A percentile compares a stretch with the other conserved stretches of the same genome.
These are phyloP conservation scores for Fusarium nanum DNA, from an alignment of 2,329 filamentous ascomycete genomes.

Conservation along the genomic window DNA sequence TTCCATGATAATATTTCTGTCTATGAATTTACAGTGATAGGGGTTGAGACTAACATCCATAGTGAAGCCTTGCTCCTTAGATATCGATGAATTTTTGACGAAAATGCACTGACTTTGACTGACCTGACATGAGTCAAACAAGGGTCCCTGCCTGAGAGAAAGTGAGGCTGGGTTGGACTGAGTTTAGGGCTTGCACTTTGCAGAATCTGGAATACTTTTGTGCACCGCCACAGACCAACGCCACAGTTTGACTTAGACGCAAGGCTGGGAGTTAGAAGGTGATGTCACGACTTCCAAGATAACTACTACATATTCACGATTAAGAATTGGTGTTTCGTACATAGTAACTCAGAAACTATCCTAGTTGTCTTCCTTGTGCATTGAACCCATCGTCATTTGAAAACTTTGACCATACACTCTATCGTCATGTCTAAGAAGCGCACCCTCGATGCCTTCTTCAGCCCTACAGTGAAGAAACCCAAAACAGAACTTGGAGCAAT, in stretches of 20 bases:
- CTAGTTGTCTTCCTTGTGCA: fast-evolving
- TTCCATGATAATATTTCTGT: not conserved
- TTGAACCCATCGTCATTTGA: too few species aligned
- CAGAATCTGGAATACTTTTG: not conserved
- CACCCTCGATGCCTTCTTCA: slow-evolving; percentile 77
- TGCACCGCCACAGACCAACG: slow-evolving; percentile 40
- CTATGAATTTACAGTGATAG: slow-evolving; percentile 2
- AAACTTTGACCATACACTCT: not conserved
- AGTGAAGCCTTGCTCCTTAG: slow-evolving; percentile 37
- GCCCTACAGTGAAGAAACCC: slow-evolving; percentile 43
- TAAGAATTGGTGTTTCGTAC: not conserved
- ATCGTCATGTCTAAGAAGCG: slow-evolving; percentile 53
- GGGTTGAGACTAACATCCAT: slow-evolving; percentile 51
- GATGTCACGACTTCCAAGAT: slow-evolving; percentile 39
- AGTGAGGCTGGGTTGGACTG: slow-evolving; percentile 46
- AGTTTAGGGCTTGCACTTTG: slow-evolving; percentile 43
- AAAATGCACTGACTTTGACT: slow-evolving; percentile 38
- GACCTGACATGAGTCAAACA: slow-evolving; percentile 33
- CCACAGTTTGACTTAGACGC: slow-evolving; percentile 37
- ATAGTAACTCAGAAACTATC: not conserved
- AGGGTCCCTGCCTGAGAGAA: slow-evolving; percentile 23
- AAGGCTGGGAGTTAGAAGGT: slow-evolving; percentile 32
- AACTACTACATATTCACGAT: not conserved
- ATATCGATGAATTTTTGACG: slow-evolving; percentile 37
- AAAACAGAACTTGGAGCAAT: slow-evolving; percentile 19